Evolutionary conservation across 371 early-diverging fungal species (phyloP).

Genomic region (Mucor plumbeus): DNA sequence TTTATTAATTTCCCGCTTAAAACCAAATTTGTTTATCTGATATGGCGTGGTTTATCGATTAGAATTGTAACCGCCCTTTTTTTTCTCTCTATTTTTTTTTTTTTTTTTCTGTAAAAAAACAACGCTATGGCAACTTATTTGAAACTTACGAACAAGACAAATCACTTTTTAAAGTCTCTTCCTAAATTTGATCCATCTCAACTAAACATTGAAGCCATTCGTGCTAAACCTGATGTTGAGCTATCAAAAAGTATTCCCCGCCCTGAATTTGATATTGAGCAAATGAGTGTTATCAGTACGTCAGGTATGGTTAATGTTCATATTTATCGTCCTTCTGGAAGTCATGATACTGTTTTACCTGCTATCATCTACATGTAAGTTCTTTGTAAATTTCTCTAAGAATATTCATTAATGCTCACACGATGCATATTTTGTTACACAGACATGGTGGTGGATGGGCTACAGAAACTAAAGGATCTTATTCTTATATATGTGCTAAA

Average conservation of each 20-base stretch:
- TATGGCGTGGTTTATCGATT: neutral
- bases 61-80: neutral
- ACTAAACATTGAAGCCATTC: neutral
- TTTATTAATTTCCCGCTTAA: neutral
- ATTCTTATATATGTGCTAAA: slow-evolving; percentile 16
- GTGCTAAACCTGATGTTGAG: neutral
- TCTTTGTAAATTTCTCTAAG: neutral
- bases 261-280: neutral
- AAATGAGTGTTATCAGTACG: neutral
- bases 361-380: slow-evolving; percentile 27
- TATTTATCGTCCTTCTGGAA: slow-evolving; percentile 18
- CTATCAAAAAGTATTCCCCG: neutral
- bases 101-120: neutral
- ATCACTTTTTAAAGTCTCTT: neutral
- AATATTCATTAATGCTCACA: neutral
- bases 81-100: too few relatives aligned
- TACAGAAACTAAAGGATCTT: neutral
- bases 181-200: neutral
- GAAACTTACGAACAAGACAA: neutral
- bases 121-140: slow-evolving; percentile 15
- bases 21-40: neutral
- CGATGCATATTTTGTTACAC: neutral
- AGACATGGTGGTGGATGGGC: slow-evolving; percentile 31
- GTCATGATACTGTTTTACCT: slow-evolving; percentile 10
- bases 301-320: neutral